Percentiles rank a stretch among this genome's conserved stretches.
These are phyloP conservation scores for Phlebopus sp. DNA, from an alignment of 1,284 basidiomycete species.

Conservation along the genomic window DNA sequence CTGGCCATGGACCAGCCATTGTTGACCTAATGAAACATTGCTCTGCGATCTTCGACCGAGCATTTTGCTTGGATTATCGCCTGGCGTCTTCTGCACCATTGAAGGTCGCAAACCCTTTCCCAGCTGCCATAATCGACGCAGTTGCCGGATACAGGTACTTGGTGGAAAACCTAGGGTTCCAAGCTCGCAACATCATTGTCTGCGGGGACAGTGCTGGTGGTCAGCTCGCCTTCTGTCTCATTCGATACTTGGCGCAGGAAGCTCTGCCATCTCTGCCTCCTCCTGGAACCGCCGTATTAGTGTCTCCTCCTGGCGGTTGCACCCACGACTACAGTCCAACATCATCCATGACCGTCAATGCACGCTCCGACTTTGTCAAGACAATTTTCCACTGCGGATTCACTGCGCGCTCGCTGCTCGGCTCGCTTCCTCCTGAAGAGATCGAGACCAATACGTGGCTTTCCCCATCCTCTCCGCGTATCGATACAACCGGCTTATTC, in stretches of 20 bases:
- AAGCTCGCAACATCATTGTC: slow-evolving; percentile 42
- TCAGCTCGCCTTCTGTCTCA: slow-evolving; percentile 40
- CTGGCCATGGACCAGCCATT: not conserved
- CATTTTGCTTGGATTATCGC: slow-evolving; percentile 15
- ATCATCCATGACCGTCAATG: slow-evolving; percentile 18
- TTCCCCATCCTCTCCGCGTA: slow-evolving; percentile 13
- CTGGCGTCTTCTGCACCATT: slow-evolving; percentile 19
- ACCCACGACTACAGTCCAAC: slow-evolving; percentile 16
- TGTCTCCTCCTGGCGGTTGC: slow-evolving; percentile 39
- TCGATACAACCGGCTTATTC: slow-evolving; percentile 16
- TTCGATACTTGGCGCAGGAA: slow-evolving; percentile 24
- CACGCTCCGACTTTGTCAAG: slow-evolving; percentile 12
- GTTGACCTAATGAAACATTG: not conserved
- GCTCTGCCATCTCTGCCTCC: slow-evolving; percentile 15
- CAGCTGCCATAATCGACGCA: slow-evolving; percentile 42
- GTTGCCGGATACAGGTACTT: slow-evolving; percentile 41
- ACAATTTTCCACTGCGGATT: slow-evolving; percentile 3
- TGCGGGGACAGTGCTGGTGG: slow-evolving; percentile 54
- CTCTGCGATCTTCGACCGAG: not conserved
- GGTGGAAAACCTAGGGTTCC: slow-evolving; percentile 31
- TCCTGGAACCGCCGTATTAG: slow-evolving; percentile 38
- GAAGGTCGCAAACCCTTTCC: slow-evolving; percentile 32
- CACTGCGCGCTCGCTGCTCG: slow-evolving; percentile 13
- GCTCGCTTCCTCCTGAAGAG: slow-evolving; percentile 14
- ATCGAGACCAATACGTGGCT: slow-evolving; percentile 12